These are phyloP conservation scores for Coniochaeta prunicola DNA, from an alignment of 2,329 filamentous ascomycete genomes.

Conservation along the genomic window DNA sequence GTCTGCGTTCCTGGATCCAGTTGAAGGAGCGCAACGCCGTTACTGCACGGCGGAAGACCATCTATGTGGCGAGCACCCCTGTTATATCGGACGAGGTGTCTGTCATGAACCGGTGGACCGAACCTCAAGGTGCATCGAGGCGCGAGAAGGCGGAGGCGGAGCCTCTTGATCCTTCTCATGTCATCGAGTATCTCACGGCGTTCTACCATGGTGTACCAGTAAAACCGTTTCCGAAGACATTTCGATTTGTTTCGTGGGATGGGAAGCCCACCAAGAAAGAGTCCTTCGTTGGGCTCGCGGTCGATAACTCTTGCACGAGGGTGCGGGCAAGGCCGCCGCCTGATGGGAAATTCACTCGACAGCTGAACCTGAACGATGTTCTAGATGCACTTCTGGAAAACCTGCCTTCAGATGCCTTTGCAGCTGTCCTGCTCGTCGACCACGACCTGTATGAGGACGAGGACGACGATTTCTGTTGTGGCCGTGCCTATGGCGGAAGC, in stretches of 20 bases:
- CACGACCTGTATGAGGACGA: conserved; percentile 57
- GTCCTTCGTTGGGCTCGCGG: conserved; percentile 37
- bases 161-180: conserved; percentile 19
- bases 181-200: conserved; percentile 28
- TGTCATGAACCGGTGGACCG: conserved; percentile 35
- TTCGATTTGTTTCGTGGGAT: conserved; percentile 41
- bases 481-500: conserved; percentile 57
- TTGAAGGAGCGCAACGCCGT: conserved; percentile 40
- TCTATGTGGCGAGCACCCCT: conserved; percentile 48
- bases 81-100: conserved; percentile 24
- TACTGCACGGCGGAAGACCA: conserved; percentile 32
- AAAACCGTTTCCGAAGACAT: conserved; percentile 31
- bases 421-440: conserved; percentile 47
- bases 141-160: conserved; percentile 5
- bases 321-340: conserved; percentile 43
- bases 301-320: conserved; percentile 29
- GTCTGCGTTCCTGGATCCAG: conserved; percentile 41
- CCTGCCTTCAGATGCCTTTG: conserved; percentile 51
- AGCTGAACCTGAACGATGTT: conserved; percentile 55
- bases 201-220: conserved; percentile 50
- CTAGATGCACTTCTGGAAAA: conserved; percentile 47
- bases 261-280: conserved; percentile 10
- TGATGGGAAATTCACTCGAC: conserved; percentile 37
- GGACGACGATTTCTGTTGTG: conserved; percentile 59
- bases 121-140: conserved; percentile 15